These are phyloP conservation scores for Penicillium sp. DNA, from an alignment of 2,329 filamentous ascomycete species.

Conservation along the genomic window DNA sequence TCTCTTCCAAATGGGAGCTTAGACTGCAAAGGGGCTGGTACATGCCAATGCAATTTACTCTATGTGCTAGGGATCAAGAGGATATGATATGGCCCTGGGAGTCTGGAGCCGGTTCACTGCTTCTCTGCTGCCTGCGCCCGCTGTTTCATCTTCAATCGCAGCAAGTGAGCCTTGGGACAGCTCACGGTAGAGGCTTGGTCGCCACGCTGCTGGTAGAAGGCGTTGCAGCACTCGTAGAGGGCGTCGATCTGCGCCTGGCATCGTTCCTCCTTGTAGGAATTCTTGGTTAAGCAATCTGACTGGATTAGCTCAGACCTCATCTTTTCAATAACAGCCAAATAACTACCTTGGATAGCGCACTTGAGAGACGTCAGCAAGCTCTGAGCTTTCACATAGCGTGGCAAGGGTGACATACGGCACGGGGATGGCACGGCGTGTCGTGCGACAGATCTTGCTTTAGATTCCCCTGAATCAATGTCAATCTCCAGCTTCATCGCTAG, in stretches of 20 bases:
- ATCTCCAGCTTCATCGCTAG: too few species aligned
- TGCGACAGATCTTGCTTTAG: conserved; percentile 68
- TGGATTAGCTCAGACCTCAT: conserved; percentile 6
- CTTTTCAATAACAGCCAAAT: neutral
- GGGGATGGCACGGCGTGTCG: conserved; percentile 78
- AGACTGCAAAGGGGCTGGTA: conserved; percentile 51
- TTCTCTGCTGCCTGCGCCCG: conserved; percentile 45
- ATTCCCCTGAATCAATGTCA: conserved; percentile 29
- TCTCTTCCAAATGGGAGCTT: conserved; percentile 53
- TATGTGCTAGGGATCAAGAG: too few species aligned
- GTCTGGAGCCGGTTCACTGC: too few species aligned
- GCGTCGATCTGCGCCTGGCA: conserved; percentile 77
- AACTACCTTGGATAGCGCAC: conserved; percentile 85
- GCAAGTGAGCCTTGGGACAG: conserved; percentile 77
- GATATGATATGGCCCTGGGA: too few species aligned
- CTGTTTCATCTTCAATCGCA: conserved; percentile 84
- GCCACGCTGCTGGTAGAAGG: conserved; percentile 78
- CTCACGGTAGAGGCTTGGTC: conserved; percentile 72
- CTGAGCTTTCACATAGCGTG: neutral
- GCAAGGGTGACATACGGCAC: conserved; percentile 61
- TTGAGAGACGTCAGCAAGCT: conserved; percentile 34
- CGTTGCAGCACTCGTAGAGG: conserved; percentile 88
- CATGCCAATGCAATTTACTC: conserved; percentile 28
- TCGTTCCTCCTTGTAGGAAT: conserved; percentile 79
- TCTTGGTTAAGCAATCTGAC: conserved; percentile 77